These are phyloP conservation scores for Didymosphaeria variabile DNA, from an alignment of 2,329 filamentous ascomycete species.

Conservation along the genomic window DNA sequence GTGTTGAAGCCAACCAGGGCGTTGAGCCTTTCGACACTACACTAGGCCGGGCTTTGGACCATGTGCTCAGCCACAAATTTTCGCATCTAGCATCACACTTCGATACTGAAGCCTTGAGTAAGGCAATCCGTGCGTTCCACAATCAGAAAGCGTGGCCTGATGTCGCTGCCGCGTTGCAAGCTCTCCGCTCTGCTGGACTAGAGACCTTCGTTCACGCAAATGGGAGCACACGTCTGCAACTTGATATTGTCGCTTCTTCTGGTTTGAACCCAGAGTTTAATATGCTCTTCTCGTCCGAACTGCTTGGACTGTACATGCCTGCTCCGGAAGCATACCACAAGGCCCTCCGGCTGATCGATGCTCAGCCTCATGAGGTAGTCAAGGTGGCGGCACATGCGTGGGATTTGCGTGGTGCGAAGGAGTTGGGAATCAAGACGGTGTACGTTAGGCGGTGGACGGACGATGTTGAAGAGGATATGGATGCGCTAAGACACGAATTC, in stretches of 20 bases:
- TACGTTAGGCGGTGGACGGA: slow-evolving; percentile 18
- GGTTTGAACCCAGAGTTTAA: slow-evolving; percentile 54
- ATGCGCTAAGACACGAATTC: slow-evolving; percentile 2
- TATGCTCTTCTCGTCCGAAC: slow-evolving; percentile 62
- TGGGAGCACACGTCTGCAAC: slow-evolving; percentile 63
- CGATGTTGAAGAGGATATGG: slow-evolving; percentile 15
- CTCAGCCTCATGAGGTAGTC: slow-evolving; percentile 57
- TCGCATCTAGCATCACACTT: slow-evolving; percentile 4
- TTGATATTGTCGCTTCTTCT: slow-evolving; percentile 60
- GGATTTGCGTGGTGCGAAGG: slow-evolving; percentile 59
- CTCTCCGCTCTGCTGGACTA: slow-evolving; percentile 31
- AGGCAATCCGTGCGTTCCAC: slow-evolving; percentile 12
- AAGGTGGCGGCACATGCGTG: slow-evolving; percentile 65
- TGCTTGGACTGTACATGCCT: slow-evolving; percentile 58
- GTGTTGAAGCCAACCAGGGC: slow-evolving; percentile 5
- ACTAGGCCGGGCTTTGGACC: slow-evolving; percentile 3
- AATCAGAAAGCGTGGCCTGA: slow-evolving; percentile 12
- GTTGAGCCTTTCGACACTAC: slow-evolving; percentile 8
- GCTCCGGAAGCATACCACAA: slow-evolving; percentile 57
- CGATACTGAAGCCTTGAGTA: background rate
- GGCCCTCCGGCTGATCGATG: slow-evolving; percentile 55
- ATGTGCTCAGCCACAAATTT: background rate
- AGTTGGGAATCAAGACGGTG: slow-evolving; percentile 27
- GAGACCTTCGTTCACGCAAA: slow-evolving; percentile 60
- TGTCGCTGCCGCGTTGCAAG: background rate